A percentile compares a stretch with the other conserved stretches of the same genome.
Evolutionary conservation across 345 rosid species (phyloP).

Genomic region (Syzygium grande): DNA sequence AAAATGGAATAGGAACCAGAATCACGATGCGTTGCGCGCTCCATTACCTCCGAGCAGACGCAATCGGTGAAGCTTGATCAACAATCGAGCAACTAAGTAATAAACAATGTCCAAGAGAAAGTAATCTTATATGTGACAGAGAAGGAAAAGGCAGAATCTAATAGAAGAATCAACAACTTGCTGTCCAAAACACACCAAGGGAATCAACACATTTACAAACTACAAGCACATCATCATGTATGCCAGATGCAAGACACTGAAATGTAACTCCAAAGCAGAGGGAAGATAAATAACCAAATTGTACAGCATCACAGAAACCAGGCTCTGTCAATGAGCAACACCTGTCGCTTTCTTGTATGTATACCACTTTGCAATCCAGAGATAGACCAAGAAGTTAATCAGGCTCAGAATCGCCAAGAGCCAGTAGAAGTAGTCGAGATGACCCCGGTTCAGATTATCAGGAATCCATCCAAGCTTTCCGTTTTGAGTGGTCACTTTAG

Average conservation of each 20-base stretch:
- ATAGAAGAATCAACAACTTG: not conserved
- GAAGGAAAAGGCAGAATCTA: not conserved
- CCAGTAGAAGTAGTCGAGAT: slow-evolving; percentile 91
- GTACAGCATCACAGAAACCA: not conserved
- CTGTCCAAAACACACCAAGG: not conserved
- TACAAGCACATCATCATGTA: not conserved
- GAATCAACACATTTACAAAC: not conserved
- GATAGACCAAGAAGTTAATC: slow-evolving; percentile 59
- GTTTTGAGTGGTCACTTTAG: slow-evolving; percentile 34
- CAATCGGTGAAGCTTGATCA: not conserved
- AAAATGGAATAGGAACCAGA: not conserved
- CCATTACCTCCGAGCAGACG: not conserved
- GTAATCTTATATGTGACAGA: not conserved
- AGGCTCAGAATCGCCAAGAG: slow-evolving; percentile 58
- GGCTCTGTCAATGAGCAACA: not conserved
- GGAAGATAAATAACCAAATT: not conserved
- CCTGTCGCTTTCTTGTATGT: slow-evolving; percentile 61
- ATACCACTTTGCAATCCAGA: slow-evolving; percentile 63
- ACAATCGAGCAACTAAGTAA: not conserved
- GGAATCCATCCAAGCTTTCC: slow-evolving; percentile 90
- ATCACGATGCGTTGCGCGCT: not conserved
- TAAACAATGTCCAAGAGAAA: not conserved
- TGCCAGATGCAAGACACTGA: not conserved
- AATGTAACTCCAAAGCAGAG: not conserved
- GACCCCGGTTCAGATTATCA: slow-evolving; percentile 67